Base-by-base conservation (phyloP, 225 moss, liverwort and hornwort genomes). In the Ulota crispa region DNA sequence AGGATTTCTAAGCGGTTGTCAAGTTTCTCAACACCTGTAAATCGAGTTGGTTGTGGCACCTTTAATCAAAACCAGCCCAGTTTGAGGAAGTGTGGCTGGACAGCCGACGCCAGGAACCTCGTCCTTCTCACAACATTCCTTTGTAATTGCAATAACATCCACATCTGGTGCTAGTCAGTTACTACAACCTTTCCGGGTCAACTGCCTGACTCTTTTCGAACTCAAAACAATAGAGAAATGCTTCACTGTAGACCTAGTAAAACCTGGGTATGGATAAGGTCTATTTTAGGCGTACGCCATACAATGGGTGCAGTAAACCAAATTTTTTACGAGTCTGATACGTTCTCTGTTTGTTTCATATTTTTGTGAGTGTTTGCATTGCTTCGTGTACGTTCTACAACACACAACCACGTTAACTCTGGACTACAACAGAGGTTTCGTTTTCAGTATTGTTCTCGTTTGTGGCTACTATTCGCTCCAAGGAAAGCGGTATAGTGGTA, bases 401-500 rank as follows among this genome's bases (percentile, higher is more conserved):
- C 39, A 5, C 20, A 56, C 28, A n/a, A n/a, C 14, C 9, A 55
- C 68, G 56, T 39, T 41, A 8, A 3, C 28, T 28, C 31, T 72
- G 5, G 50, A 50, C 18, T 18, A 18, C 50, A 31, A 10, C 20
- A 3, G 52, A 9, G 4, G 34, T 50, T n/a, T 86, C 76, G 34
- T 93, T 91, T 60, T 78, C 34, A 84, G 76, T 64, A 78, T 75
- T 23, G 79, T 93, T 20, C 89, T 88, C 23, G 11, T 11, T 65
- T 36, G 36, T 66, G 28, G 5, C 37, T 68, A 37, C 14, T 6
- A 34, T 16, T 52, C 65, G 24, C 64, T 34, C 7, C 52, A 41
- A 39, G 56, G 15, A 55, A 39, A 28, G 12, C 5, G 39, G 21
- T 56, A 20, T n/a, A 9, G 3, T 26, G 13, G 26, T 30, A 32